Percentiles rank a stretch among this genome's conserved stretches.
phyloP scores from a whole-genome alignment of 495 filamentous ascomycete genomes.

The Daldinia grandis region DNA sequence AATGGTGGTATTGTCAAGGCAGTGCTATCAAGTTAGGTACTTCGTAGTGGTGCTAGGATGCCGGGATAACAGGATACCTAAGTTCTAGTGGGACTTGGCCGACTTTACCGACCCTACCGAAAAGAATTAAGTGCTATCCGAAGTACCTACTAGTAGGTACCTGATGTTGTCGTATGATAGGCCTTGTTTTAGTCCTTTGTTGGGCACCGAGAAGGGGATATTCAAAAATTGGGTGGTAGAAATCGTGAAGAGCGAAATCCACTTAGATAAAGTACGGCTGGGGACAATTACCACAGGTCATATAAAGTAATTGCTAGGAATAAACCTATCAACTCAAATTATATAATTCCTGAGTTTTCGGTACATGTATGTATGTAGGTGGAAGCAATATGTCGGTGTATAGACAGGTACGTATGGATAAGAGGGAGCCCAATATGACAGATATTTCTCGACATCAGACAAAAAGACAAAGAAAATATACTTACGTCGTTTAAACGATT shows the following conservation, averaged over 20 bases:
- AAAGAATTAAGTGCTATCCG: not conserved
- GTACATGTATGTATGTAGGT: not conserved
- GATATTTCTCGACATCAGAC: not conserved
- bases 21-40: slow-evolving; percentile 5
- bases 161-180: not conserved
- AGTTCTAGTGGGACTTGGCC: not conserved
- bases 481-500: not conserved
- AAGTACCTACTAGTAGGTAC: not conserved
- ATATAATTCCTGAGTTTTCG: not conserved
- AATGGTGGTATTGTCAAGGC: not conserved
- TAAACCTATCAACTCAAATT: not conserved
- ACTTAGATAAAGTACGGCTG: not conserved
- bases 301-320: not conserved
- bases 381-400: not conserved
- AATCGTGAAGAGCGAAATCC: not conserved
- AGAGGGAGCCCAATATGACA: not conserved
- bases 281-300: not conserved
- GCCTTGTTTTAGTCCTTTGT: not conserved
- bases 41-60: not conserved
- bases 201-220: not conserved
- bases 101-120: not conserved
- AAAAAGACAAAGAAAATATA: not conserved
- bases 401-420: not conserved
- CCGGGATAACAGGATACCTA: not conserved
- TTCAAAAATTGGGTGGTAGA: not conserved